Evolutionary conservation across 108 stramenopile species (phyloP), one percentile per base, ranked within the genome.

Genomic region (Cyclotella distinguenda): DNA sequence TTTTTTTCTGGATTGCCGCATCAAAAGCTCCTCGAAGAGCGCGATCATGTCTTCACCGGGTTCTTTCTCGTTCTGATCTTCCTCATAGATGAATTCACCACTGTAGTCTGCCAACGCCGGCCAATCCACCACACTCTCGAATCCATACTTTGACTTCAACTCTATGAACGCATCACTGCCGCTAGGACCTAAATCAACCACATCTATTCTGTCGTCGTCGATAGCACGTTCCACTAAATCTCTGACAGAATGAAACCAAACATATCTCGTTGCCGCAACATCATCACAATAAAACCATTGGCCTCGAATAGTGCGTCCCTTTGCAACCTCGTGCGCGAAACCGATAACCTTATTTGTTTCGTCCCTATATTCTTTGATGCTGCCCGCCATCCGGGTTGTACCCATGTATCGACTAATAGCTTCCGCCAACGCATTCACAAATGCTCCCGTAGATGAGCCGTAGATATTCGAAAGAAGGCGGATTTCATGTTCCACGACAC

Each of bases 271-370:
- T 16, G 88, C 73, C 6, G 88, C 88, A 52, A 73, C 82, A 64
- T 89, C 84, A 58, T 80, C 72, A 27, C 85, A 85, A 50, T 89
- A 89, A 63, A 89, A 89, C 88, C 88, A 89, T 48, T 89, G 88
- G 9, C 88, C 88, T 7, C 88, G 71, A 11, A 84, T 53, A 10
- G 85, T 86, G 6, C 74, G 73, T 6, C 81, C 88, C 56, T 89
- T 89, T 13, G 72, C 54, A 15, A 86, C 85, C 68, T 84, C 83
- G 54, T 87, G 86, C 2, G 84, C 84, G 76, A 89, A 84, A 18
- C 85, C 88, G 39, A 89, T 86, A 19, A 89, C 72, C 52, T 66
- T 73, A 13, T 70, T 76, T 8, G 60, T 70, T 16, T 32, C 30
- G 57, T 85, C 74, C 12, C 88, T 69, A 55, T 89, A 89, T 54